These are phyloP conservation scores for Iris macrosiphon DNA, from an alignment of 106 monocot genomes.

Conservation along the genomic window DNA sequence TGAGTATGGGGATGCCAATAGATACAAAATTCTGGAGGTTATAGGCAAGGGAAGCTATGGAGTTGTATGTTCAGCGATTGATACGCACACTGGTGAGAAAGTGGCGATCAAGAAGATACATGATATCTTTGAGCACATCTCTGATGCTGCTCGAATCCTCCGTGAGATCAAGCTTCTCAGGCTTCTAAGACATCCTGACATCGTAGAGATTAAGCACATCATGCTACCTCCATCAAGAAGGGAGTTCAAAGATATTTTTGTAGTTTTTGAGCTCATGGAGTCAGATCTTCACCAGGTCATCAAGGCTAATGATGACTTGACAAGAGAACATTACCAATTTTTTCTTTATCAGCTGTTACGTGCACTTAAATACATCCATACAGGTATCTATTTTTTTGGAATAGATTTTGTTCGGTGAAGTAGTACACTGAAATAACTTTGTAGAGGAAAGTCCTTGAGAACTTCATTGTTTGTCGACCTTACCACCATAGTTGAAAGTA, in stretches of 20 bases:
- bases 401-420: too few relatives aligned
- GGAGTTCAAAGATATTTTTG: conserved; percentile 44
- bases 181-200: conserved; percentile 52
- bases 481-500: too few relatives aligned
- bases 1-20: conserved; percentile 42
- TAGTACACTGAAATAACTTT: too few relatives aligned
- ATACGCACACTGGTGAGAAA: conserved; percentile 42
- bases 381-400: conserved; percentile 25
- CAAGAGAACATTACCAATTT: conserved; percentile 52
- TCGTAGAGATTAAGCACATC: conserved; percentile 55
- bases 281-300: conserved; percentile 60
- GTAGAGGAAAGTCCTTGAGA: too few relatives aligned
- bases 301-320: conserved; percentile 55
- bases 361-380: conserved; percentile 48
- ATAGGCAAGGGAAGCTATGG: conserved; percentile 60
- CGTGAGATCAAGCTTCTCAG: conserved; percentile 53
- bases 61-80: conserved; percentile 40
- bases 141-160: conserved; percentile 51
- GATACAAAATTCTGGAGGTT: conserved; percentile 50
- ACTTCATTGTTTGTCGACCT: too few relatives aligned
- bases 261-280: conserved; percentile 51
- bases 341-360: conserved; percentile 55
- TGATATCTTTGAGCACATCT: conserved; percentile 55
- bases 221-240: conserved; percentile 53
- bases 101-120: conserved; percentile 59